These are phyloP conservation scores for Schizothecium vesticola DNA, from an alignment of 495 filamentous ascomycete genomes.

Conservation along the genomic window DNA sequence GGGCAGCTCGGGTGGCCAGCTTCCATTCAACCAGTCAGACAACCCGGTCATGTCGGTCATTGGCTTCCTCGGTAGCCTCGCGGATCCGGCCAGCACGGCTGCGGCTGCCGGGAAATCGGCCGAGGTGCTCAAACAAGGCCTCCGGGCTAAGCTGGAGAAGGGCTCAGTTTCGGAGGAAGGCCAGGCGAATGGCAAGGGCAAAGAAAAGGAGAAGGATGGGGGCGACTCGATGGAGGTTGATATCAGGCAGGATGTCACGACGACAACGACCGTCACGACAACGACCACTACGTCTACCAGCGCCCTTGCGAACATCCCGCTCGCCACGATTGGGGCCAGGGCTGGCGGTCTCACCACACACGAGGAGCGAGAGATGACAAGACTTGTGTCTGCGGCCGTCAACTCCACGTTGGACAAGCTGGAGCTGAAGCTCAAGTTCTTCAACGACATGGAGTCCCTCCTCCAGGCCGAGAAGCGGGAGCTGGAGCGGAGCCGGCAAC, in stretches of 20 bases:
- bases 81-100: conserved; percentile 80
- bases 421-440: conserved; percentile 82
- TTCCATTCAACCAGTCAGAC: conserved; percentile 82
- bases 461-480: conserved; percentile 89
- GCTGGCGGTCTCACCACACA: conserved; percentile 85
- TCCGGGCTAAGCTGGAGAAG: conserved; percentile 69
- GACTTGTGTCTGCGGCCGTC: conserved; percentile 77
- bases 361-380: conserved; percentile 93
- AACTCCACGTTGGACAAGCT: conserved; percentile 80
- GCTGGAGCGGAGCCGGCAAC: conserved; percentile 81
- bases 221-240: conserved; percentile 53
- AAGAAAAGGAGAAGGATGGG: conserved; percentile 52
- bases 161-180: conserved; percentile 45
- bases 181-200: conserved; percentile 39
- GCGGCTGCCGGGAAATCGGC: conserved; percentile 81
- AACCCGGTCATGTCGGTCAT: conserved; percentile 96
- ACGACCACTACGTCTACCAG: conserved; percentile 41
- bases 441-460: conserved; percentile 90
- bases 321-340: conserved; percentile 79
- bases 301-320: conserved; percentile 67
- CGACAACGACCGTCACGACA: conserved; percentile 35
- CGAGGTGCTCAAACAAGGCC: conserved; percentile 71
- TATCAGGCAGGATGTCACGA: conserved; percentile 35
- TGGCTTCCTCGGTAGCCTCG: conserved; percentile 82
- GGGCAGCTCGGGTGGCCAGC: conserved; percentile 58